Evolutionary conservation across 139 green algal genomes (phyloP), one percentile per base, ranked within the genome.

Genomic region (Chloropicon primus): DNA sequence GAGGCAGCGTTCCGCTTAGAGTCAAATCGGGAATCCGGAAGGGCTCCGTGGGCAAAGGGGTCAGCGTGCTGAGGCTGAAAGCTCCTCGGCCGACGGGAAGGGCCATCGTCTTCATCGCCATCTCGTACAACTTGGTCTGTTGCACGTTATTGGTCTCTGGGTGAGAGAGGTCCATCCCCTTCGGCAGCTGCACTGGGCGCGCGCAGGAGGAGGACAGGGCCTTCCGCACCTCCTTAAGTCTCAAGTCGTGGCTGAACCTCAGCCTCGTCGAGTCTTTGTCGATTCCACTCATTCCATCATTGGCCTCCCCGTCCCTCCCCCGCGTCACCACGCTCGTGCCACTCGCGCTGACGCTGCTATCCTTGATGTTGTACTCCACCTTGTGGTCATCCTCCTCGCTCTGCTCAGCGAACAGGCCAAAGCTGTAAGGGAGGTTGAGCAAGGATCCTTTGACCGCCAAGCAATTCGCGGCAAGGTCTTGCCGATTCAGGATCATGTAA

Each of bases 401-500:
- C 24, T 81, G 54, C 28, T 84, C 72, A 1, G 17, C 24, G 25
- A 5, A 83, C 25, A 54, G 22, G 27, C 26, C 27, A 26, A 29
- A 2, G 25, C 22, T 24, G 27, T 27, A 73, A 28, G 1, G 76
- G 23, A 10, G 53, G 75, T 72, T 76, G 54, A 21, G 73, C 17
- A 53, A 72, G 74, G 2, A 22, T 53, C 29, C 21, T 26, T 53
- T 2, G 25, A 1, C 53, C 22, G 24, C 26, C 24, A 27, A 54
- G 71, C 1, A 26, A 23, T 73, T 91, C 27, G 90, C 88, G 1
- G 91, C 93, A 5, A 97, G 87, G 77, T 97, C 93, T 26, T 94
- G 85, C 0, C 93, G 80, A 0, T 90, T 91, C 5, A 97, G 84
- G 53, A 97, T 85, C 22, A 87, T 79, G 72, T 96, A 97, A 0